Evolutionary conservation across 108 stramenopile genomes (phyloP).

Genomic region (Schizochytrium sp.): DNA sequence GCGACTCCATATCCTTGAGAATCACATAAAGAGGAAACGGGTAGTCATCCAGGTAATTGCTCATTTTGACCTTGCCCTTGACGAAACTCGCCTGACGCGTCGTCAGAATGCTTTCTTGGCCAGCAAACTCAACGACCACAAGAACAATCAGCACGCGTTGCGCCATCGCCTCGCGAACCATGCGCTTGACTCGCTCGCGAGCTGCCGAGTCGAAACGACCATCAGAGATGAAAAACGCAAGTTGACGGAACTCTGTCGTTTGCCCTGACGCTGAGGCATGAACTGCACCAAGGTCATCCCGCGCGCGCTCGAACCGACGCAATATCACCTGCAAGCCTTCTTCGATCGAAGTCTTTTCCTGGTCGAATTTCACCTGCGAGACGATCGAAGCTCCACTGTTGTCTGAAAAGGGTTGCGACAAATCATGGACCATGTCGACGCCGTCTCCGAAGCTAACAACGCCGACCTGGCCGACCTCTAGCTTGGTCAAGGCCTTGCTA

Average conservation of each 20-base stretch:
- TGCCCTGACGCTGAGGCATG: neutral
- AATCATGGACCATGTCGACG: conserved; percentile 76
- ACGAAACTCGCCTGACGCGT: conserved; percentile 85
- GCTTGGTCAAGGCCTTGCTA: conserved; percentile 76
- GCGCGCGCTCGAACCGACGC: conserved; percentile 49
- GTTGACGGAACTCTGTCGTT: neutral
- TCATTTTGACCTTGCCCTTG: conserved; percentile 77
- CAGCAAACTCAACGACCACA: conserved; percentile 80
- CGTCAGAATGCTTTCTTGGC: conserved; percentile 77
- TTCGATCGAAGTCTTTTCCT: conserved; percentile 74
- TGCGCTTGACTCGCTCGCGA: conserved; percentile 60
- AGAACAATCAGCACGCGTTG: conserved; percentile 80
- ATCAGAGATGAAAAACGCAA: conserved; percentile 39
- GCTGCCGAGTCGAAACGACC: conserved; percentile 88
- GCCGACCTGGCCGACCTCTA: conserved; percentile 88
- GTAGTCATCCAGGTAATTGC: conserved; percentile 89
- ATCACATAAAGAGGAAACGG: conserved; percentile 95
- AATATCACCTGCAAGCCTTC: conserved; percentile 75
- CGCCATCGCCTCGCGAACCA: conserved; percentile 80
- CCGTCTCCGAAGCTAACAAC: conserved; percentile 83
- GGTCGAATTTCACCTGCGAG: conserved; percentile 69
- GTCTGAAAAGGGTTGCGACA: conserved; percentile 73
- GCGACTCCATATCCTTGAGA: conserved; percentile 67
- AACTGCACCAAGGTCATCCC: neutral
- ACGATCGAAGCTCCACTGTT: conserved; percentile 72